Percentiles rank a stretch among this genome's conserved stretches.
phyloP scores from a whole-genome alignment of 139 green algal genomes.

The Chlorella sp. region DNA sequence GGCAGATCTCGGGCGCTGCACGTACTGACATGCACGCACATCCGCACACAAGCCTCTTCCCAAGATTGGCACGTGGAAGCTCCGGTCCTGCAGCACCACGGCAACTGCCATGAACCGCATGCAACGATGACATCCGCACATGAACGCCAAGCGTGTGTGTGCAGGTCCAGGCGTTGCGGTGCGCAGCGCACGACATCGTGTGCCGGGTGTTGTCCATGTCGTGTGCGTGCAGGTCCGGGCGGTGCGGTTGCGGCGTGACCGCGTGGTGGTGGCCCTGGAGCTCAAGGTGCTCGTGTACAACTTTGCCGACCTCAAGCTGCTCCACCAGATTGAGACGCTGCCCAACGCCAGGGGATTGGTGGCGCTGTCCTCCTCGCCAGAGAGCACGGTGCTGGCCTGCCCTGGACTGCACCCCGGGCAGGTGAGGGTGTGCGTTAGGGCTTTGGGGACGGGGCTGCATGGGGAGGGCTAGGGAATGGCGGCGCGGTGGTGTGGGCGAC shows the following conservation, averaged over 20 bases:
- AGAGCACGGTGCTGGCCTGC: slow-evolving; percentile 86
- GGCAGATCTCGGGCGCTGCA: too few species aligned
- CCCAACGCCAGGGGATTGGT: slow-evolving; percentile 79
- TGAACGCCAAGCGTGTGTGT: too few species aligned
- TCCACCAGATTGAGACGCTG: slow-evolving; percentile 89
- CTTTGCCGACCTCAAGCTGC: slow-evolving; percentile 85
- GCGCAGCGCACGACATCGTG: neutral
- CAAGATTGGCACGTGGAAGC: too few species aligned
- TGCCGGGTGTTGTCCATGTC: neutral
- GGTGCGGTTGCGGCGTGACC: slow-evolving; percentile 82
- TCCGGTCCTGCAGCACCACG: too few species aligned
- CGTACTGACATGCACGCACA: too few species aligned
- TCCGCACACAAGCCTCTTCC: too few species aligned
- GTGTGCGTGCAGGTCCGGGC: slow-evolving; percentile 56
- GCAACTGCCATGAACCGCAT: too few species aligned
- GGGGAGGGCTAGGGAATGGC: too few species aligned
- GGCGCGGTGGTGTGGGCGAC: too few species aligned
- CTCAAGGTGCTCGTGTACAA: slow-evolving; percentile 93
- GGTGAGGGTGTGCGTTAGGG: too few species aligned
- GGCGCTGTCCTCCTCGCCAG: slow-evolving; percentile 68
- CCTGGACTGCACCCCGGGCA: slow-evolving; percentile 86
- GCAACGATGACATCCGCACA: too few species aligned
- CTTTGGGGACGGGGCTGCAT: too few species aligned
- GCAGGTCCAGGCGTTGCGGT: neutral
- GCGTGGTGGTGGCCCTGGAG: slow-evolving; percentile 91